A percentile compares a stretch with the other conserved stretches of the same genome.
phyloP scores from a whole-genome alignment of 345 rosid genomes.

The Hypericum perforatum region DNA sequence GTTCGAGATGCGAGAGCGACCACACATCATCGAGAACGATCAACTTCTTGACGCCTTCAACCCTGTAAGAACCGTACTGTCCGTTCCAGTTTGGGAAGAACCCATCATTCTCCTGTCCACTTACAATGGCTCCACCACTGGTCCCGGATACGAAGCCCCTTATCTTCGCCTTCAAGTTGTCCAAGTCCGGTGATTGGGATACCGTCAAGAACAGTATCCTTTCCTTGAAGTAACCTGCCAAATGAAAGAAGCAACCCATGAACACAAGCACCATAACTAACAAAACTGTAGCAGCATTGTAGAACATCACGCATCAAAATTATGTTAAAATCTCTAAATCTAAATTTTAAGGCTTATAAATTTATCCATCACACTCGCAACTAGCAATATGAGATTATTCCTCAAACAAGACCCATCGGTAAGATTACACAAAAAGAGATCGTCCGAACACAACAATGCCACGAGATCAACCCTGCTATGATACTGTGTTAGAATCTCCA shows the following conservation, averaged over 20 bases:
- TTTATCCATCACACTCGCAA: too few relatives aligned
- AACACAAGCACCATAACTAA: too few relatives aligned
- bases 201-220: constrained; percentile 62
- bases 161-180: constrained; percentile 34
- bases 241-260: constrained; percentile 1
- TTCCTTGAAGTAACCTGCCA: constrained; percentile 43
- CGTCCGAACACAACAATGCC: too few relatives aligned
- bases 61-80: background rate
- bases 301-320: too few relatives aligned
- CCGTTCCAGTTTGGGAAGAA: constrained; percentile 20
- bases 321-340: too few relatives aligned
- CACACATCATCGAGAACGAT: constrained; percentile 89
- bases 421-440: too few relatives aligned
- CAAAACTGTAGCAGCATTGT: too few relatives aligned
- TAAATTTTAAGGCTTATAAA: too few relatives aligned
- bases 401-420: too few relatives aligned
- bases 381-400: too few relatives aligned
- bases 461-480: too few relatives aligned
- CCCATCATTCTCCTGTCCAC: constrained; percentile 18
- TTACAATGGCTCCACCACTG: constrained; percentile 14
- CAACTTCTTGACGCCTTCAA: constrained; percentile 18
- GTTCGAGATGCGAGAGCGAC: constrained; percentile 47
- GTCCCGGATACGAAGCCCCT: constrained; percentile 32
- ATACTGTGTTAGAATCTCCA: too few relatives aligned
- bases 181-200: constrained; percentile 72